Evolutionary conservation across 768 basidiomycete species (phyloP), one percentile per base, ranked within the genome.

Genomic region (Russula sp.): DNA sequence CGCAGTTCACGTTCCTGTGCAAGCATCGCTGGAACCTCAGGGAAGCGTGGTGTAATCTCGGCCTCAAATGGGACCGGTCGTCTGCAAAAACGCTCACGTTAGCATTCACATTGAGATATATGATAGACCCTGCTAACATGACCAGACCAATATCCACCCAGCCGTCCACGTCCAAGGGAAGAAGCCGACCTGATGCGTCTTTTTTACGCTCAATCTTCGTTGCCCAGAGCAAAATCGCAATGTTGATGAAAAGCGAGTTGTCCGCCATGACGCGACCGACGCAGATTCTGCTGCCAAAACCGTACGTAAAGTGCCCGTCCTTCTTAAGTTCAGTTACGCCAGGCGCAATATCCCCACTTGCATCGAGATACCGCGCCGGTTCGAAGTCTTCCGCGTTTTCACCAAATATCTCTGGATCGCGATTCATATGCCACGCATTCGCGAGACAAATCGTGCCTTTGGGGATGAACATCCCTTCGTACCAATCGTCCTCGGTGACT

Each of bases 201-300:
- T 22, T 62, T 40, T 54, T 60, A 1, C 34, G 46, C 6, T 44
- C 54, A 8, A 73, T 61, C 42, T 66, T 65, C 42, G 53, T 63
- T 7, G 72, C 71, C 62, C 67, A 71, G 20, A 78, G 65, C 1
- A 73, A 59, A 24, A 67, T 58, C 16, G 75, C 75, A 20, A 76
- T 71, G 34, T 68, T 63, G 22, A 76, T 75, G 52, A 75, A 75
- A 16, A 76, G 24, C n/a, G 72, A 70, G 24, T 73, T 67, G 53
- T 74, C 72, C 2, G 65, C 61, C 14, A 66, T 38, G 24, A 38
- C 48, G 7, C 49, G 62, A 20, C 56, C 65, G 14, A 52, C 7
- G 32, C 65, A 63, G 18, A 32, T 16, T 8, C 65, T 38, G 5
- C 71, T 61, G 26, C 74, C 70, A 58, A 72, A 76, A 2, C 74